Evolutionary conservation across 2,329 filamentous ascomycete genomes (phyloP).

Genomic region (Monosporascus sp.): DNA sequence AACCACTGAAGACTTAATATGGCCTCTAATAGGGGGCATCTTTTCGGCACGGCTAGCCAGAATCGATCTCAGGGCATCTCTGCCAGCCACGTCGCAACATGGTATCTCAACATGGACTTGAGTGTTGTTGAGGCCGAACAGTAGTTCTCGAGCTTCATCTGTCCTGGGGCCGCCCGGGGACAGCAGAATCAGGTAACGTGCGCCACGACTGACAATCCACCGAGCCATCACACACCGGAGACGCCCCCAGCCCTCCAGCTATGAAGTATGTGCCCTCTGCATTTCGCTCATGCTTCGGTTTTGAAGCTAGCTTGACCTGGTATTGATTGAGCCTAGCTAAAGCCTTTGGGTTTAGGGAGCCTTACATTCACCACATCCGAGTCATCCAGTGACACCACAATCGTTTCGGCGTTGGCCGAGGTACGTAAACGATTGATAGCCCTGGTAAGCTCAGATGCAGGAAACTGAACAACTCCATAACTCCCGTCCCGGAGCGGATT

Average conservation of each 20-base stretch:
- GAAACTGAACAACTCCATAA: background rate
- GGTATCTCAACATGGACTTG: slow-evolving; percentile 3
- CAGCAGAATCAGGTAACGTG: slow-evolving; percentile 29
- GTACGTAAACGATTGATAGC: background rate
- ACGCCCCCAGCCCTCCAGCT: slow-evolving; percentile 34
- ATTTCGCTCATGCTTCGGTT: background rate
- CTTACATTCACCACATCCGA: slow-evolving; percentile 5
- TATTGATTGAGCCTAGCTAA: too few relatives aligned
- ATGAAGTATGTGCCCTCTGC: slow-evolving; percentile 28
- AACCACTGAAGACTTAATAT: slow-evolving; percentile 27
- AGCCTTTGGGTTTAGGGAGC: too few relatives aligned
- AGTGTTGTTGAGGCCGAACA: background rate
- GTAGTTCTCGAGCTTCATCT: slow-evolving; percentile 4
- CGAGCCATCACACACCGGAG: slow-evolving; percentile 28
- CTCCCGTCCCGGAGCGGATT: too few relatives aligned
- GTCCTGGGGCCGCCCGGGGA: slow-evolving; percentile 23
- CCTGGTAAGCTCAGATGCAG: slow-evolving; percentile 1
- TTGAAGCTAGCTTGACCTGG: too few relatives aligned
- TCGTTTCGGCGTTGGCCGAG: background rate
- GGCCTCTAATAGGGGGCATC: slow-evolving; percentile 25
- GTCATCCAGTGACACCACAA: slow-evolving; percentile 1
- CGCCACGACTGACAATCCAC: slow-evolving; percentile 31
- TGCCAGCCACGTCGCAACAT: slow-evolving; percentile 5
- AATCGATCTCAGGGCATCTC: background rate
- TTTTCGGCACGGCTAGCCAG: background rate